Conservation (phyloP, 176 grass and related monocot genomes). For the Triticum aestivum region IWGSC_CS_RefSeq_v2.1 NC_057813.1:535721473-535721972, state of each 20-base stretch:
- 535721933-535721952: not conserved
- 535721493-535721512: not conserved
- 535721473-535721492: too few relatives aligned
- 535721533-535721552: not conserved
- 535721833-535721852: not conserved
- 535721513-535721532: not conserved
- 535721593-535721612: not conserved
- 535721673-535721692: not conserved
- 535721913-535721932: not conserved
- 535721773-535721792: not conserved
- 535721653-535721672: not conserved
- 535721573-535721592: not conserved
- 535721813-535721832: not conserved
- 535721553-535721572: not conserved
- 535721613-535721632: not conserved
- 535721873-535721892: not conserved
- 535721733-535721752: not conserved
- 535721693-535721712: not conserved
- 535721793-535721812: not conserved
- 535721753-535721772: conserved; percentile 58
- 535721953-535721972: not conserved
- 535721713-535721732: not conserved
- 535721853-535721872: conserved; percentile 14
- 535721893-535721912: not conserved
- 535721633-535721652: not conserved